A percentile compares a stretch with the other conserved stretches of the same genome.
These are phyloP conservation scores for Acacia pycnantha DNA, from an alignment of 331 rosid genomes.

Conservation along the genomic window DNA sequence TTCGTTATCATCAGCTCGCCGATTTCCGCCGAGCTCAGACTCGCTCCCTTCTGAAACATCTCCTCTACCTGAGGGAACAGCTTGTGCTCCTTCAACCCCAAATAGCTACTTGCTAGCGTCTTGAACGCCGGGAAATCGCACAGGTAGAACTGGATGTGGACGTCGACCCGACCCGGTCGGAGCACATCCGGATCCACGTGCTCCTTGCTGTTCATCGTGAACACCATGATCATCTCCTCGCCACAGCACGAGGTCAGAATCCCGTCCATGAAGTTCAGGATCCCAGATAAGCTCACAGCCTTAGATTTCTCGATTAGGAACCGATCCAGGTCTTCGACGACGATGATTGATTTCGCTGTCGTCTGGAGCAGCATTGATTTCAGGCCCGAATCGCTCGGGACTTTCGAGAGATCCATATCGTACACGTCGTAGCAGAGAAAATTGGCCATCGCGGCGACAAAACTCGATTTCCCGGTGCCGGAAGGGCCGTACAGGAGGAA, in stretches of 20 bases:
- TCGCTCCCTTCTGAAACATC: conserved; percentile 64
- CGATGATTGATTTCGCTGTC: conserved; percentile 60
- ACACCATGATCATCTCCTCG: conserved; percentile 78
- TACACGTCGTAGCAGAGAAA: conserved; percentile 76
- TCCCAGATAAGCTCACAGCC: conserved; percentile 50
- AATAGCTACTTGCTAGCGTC: conserved; percentile 50
- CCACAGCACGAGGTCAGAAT: conserved; percentile 60
- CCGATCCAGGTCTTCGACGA: conserved; percentile 80
- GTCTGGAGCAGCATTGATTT: conserved; percentile 55
- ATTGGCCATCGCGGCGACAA: conserved; percentile 97
- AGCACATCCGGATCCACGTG: conserved; percentile 56
- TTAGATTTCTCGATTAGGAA: conserved; percentile 43
- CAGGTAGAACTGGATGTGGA: conserved; percentile 72
- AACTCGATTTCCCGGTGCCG: conserved; percentile 95
- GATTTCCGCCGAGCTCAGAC: conserved; percentile 81
- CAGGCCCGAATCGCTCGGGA: conserved; percentile 63
- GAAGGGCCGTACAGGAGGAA: conserved; percentile 82
- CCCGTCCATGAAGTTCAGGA: conserved; percentile 89
- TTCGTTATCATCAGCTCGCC: conserved; percentile 87
- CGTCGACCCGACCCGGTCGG: conserved; percentile 94
- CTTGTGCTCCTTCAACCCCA: conserved; percentile 79
- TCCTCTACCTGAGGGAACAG: conserved; percentile 71
- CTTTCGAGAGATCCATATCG: conserved; percentile 62
- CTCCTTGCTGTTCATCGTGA: conserved; percentile 76
- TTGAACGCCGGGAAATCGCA: conserved; percentile 71